A percentile compares a stretch with the other conserved stretches of the same genome.
These are phyloP conservation scores for Coniochaeta prunicola DNA, from an alignment of 2,329 filamentous ascomycete species.

Conservation along the genomic window DNA sequence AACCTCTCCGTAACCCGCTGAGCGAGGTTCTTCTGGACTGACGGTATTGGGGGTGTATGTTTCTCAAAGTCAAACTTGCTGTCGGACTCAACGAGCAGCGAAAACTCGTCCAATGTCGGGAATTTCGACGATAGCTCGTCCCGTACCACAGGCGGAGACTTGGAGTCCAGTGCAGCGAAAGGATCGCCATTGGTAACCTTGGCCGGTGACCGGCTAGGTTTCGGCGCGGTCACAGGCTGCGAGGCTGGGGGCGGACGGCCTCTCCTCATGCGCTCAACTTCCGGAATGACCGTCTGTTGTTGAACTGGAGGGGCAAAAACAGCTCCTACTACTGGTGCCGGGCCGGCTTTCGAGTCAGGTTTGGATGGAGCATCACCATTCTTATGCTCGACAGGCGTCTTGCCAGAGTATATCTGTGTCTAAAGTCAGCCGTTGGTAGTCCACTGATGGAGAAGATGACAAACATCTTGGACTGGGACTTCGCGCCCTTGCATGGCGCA, in stretches of 20 bases:
- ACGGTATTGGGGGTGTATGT: slow-evolving; percentile 36
- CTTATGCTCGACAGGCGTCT: slow-evolving; percentile 57
- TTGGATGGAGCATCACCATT: slow-evolving; percentile 42
- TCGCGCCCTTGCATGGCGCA: slow-evolving; percentile 85
- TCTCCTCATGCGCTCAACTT: slow-evolving; percentile 89
- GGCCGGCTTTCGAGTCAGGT: slow-evolving; percentile 40
- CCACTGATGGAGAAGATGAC: slow-evolving; percentile 21
- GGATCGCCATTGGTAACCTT: slow-evolving; percentile 69
- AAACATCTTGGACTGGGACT: slow-evolving; percentile 81
- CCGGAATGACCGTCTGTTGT: slow-evolving; percentile 68
- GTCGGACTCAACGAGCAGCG: slow-evolving; percentile 77
- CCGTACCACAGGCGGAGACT: slow-evolving; percentile 40
- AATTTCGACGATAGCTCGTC: slow-evolving; percentile 85
- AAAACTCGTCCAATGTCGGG: slow-evolving; percentile 88
- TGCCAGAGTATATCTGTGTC: slow-evolving; percentile 61
- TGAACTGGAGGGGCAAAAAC: slow-evolving; percentile 71
- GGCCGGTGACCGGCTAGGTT: slow-evolving; percentile 61
- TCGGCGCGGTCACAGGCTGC: slow-evolving; percentile 33
- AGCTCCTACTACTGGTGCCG: slow-evolving; percentile 64
- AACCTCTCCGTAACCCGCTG: slow-evolving; percentile 68
- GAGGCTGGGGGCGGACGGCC: slow-evolving; percentile 57
- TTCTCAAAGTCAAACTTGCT: slow-evolving; percentile 77
- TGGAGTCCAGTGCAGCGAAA: slow-evolving; percentile 81
- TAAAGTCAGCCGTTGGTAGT: slow-evolving; percentile 14
- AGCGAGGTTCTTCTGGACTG: slow-evolving; percentile 46